phyloP scores from a whole-genome alignment of 768 basidiomycete species.

The Russula vinacea region DNA sequence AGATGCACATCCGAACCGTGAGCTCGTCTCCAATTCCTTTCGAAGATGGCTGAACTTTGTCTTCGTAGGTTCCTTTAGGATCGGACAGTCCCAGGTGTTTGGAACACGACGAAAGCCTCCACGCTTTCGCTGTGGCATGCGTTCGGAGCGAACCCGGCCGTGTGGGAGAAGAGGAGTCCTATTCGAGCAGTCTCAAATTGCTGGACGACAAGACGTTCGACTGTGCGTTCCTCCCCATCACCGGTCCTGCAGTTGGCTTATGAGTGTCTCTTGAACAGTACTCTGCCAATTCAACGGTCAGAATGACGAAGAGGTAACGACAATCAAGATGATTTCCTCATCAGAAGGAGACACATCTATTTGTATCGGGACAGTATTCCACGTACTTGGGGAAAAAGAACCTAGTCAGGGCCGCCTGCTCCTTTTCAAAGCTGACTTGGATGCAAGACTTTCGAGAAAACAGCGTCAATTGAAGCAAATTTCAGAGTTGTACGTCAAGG shows the following conservation, averaged over 20 bases:
- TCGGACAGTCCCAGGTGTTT: constrained; percentile 69
- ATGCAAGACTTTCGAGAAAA: constrained; percentile 30
- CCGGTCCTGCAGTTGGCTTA: neutral
- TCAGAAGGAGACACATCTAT: constrained; percentile 37
- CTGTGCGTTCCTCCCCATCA: constrained; percentile 33
- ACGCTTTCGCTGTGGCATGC: constrained; percentile 66
- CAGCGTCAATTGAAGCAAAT: constrained; percentile 36
- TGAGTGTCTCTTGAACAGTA: constrained; percentile 34
- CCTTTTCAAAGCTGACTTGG: constrained; percentile 45
- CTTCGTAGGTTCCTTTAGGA: constrained; percentile 63
- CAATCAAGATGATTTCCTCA: constrained; percentile 41
- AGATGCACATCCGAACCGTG: constrained; percentile 79
- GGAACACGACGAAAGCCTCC: constrained; percentile 51
- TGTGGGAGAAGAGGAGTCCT: constrained; percentile 47
- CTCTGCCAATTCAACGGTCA: constrained; percentile 50
- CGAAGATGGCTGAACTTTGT: constrained; percentile 15
- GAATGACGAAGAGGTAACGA: constrained; percentile 59
- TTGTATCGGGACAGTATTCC: constrained; percentile 42
- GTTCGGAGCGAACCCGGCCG: constrained; percentile 51
- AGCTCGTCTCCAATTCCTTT: constrained; percentile 28
- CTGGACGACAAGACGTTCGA: constrained; percentile 63
- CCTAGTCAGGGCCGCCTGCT: constrained; percentile 57
- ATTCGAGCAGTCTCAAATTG: constrained; percentile 59
- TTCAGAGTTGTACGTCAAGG: constrained; percentile 48
- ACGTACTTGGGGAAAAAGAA: constrained; percentile 35